Percentiles rank a stretch among this genome's conserved stretches.
Evolutionary conservation across 371 early-diverging fungal genomes (phyloP).

Genomic region (Dinochytrium kinnereticum): DNA sequence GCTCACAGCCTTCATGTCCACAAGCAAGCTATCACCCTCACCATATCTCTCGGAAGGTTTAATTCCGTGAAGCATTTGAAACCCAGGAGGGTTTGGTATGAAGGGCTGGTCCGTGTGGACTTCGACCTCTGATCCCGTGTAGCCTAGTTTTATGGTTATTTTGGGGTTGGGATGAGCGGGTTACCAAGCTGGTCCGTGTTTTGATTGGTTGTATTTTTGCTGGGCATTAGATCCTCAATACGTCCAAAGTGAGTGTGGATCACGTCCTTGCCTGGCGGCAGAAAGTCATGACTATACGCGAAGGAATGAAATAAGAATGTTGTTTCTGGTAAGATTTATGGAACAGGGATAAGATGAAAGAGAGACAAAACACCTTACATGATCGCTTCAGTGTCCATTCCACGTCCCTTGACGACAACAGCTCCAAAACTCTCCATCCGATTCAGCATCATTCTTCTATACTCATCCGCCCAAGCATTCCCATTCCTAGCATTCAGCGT

Average conservation of each 20-base stretch:
- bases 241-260: conserved; percentile 13
- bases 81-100: not conserved
- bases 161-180: too few species aligned
- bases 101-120: conserved; percentile 16
- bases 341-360: not conserved
- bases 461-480: not conserved
- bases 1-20: not conserved
- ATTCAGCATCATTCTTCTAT: not conserved
- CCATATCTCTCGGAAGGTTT: not conserved
- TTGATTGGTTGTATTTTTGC: not conserved
- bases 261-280: not conserved
- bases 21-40: conserved; percentile 7
- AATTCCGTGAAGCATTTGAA: conserved; percentile 3
- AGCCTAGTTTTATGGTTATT: too few species aligned
- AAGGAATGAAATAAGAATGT: not conserved
- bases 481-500: not conserved
- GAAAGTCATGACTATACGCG: not conserved
- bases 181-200: conserved; percentile 18
- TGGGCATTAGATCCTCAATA: conserved; percentile 7
- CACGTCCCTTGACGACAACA: not conserved
- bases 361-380: not conserved
- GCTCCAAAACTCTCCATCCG: conserved; percentile 4
- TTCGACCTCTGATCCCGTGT: conserved; percentile 6
- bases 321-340: not conserved
- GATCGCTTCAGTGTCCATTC: conserved; percentile 4